Base-by-base conservation (phyloP, 352 stramenopile species). In the Phytophthora agathidicida region DNA sequence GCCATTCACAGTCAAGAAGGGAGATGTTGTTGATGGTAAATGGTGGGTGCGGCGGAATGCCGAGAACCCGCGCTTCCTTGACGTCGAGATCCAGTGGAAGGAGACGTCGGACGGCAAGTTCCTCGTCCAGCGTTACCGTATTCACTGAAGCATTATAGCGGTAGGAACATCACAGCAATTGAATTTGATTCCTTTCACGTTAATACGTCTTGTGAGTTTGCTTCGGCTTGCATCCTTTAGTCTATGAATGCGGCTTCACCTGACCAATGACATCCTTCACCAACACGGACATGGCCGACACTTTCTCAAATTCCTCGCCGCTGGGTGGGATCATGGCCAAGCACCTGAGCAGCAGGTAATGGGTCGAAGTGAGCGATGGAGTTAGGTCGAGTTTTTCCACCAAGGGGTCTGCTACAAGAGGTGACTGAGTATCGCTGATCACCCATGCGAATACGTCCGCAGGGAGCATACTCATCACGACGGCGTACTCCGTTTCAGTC, bases 21-120 rank as follows among this genome's bases (percentile, higher is more conserved):
- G 89, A 22, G 90, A 98, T n/a, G 31, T 52, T 32, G 60, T 98
- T 23, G 57, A 66, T 11, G 94, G 94, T 19, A 97, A 88, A 52
- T 94, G 97, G 77, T 85, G 73, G 60, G 81, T 93, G 61, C 78
- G 80, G 30, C 87, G 89, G 27, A 98, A 98, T 52, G 86, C 87
- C 23, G 75, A 94, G 53, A 98, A 98, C 75, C 93, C 91, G 31
- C 92, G 94, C 39, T 96, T 97, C 61, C 77, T 98, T 31, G 94
- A 98, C 60, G 90, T 98, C 28, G 75, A 91, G 59, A 76, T 96
- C 38, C 65, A 88, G 61, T 95, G 85, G 83, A 86, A 89, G 53
- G 67, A 77, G 42, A 35, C 61, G 8, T 55, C 62, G 3, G 73
- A 83, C 23, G 42, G 31, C 27, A 68, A 60, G 11, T 80, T 78